phyloP scores from a whole-genome alignment of 129 eudicot species.

The Flaveria ramosissima region DNA sequence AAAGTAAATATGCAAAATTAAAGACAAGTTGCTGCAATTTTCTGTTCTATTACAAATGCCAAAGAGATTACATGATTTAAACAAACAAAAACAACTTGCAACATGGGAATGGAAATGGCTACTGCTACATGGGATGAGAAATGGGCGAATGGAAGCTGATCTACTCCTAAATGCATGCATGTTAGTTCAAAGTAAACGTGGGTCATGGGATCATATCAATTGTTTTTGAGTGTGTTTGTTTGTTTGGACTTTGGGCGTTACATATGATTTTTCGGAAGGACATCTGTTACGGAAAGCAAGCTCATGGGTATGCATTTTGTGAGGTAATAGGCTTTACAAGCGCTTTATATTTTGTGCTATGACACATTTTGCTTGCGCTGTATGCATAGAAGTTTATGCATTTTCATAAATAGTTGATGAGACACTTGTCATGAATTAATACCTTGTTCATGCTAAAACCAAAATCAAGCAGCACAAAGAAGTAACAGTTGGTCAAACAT shows the following conservation, averaged over 20 bases:
- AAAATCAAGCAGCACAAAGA: constrained; percentile 11
- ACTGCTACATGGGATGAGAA: too few species aligned
- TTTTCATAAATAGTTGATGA: neutral
- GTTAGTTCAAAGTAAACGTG: too few species aligned
- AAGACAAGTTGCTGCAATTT: too few species aligned
- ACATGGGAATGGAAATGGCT: too few species aligned
- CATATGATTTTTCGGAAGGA: neutral
- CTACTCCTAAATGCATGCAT: too few species aligned
- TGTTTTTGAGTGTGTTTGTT: neutral
- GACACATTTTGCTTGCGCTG: neutral
- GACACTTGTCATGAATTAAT: neutral
- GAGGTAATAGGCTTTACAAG: neutral
- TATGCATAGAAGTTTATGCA: neutral
- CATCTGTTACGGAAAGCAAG: neutral
- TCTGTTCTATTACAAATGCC: too few species aligned
- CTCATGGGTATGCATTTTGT: neutral
- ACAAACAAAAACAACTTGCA: too few species aligned
- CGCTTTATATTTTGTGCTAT: neutral
- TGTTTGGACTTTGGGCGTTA: neutral
- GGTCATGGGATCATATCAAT: too few species aligned
- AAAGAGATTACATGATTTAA: too few species aligned
- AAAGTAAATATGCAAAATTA: too few species aligned
- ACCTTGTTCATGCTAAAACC: neutral
- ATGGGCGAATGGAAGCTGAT: too few species aligned
- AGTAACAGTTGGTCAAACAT: neutral